A percentile compares a stretch with the other conserved stretches of the same genome.
Evolutionary conservation across 1,284 basidiomycete species (phyloP).

Genomic region (Sphagnurus paluster): DNA sequence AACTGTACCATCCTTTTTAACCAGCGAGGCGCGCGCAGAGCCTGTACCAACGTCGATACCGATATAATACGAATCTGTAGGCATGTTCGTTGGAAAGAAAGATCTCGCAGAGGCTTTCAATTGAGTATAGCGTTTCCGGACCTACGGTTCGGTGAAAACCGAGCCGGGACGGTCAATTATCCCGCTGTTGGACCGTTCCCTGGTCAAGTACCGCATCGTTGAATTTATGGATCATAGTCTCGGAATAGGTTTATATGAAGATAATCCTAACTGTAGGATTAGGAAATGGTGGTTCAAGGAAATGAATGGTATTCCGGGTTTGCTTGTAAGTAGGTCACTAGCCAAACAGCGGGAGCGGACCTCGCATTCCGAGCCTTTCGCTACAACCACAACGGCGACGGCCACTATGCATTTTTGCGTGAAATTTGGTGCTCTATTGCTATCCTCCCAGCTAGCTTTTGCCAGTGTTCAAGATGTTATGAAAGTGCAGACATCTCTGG

Average conservation of each 20-base stretch:
- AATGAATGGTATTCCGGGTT: no score
- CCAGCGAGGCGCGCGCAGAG: conserved; percentile 87
- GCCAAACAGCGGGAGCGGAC: no score
- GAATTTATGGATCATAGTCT: no score
- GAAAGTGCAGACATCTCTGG: neutral
- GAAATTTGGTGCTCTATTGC: neutral
- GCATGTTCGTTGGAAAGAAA: conserved; percentile 14
- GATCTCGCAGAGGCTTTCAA: no score
- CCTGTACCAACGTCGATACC: conserved; percentile 89
- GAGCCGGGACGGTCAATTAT: neutral
- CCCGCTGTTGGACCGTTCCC: neutral
- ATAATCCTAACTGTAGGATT: no score
- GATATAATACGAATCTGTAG: conserved; percentile 53
- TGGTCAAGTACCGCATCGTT: no score
- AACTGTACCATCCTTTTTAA: conserved; percentile 75
- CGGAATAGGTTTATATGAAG: no score
- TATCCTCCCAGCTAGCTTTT: conserved; percentile 1
- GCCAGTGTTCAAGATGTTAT: conserved; percentile 13
- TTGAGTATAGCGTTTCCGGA: neutral
- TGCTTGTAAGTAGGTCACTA: no score
- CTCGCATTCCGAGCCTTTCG: neutral
- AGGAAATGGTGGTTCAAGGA: no score
- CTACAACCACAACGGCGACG: neutral
- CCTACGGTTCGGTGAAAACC: neutral
- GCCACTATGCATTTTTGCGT: neutral